A percentile compares a stretch with the other conserved stretches of the same genome.
phyloP scores from a whole-genome alignment of 257 asterid species.

The Solanum pinnatisectum region DNA sequence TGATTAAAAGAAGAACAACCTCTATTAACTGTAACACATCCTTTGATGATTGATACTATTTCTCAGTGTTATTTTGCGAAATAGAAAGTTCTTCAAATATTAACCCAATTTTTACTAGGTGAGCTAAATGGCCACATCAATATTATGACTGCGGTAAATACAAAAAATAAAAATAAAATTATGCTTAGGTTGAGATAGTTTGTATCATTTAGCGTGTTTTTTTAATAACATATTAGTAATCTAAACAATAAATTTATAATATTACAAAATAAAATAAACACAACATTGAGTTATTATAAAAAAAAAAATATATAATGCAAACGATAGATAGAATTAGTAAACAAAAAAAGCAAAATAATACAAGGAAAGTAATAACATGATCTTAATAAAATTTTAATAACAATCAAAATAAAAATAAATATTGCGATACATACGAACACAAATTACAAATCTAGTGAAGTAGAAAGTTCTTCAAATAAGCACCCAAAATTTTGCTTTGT shows the following conservation, averaged over 20 bases:
- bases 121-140: neutral
- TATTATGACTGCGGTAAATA: neutral
- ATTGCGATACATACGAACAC: neutral
- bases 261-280: too few species aligned
- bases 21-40: too few species aligned
- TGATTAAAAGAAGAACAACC: too few species aligned
- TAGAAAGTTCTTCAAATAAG: too few species aligned
- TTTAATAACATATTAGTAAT: too few species aligned
- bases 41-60: neutral
- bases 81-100: neutral
- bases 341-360: too few species aligned
- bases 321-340: neutral
- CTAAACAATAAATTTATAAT: too few species aligned
- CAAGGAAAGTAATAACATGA: neutral
- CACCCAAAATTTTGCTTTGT: too few species aligned
- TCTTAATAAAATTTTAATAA: too few species aligned
- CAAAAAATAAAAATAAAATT: too few species aligned
- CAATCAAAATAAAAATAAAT: too few species aligned
- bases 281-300: neutral
- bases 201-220: neutral
- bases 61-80: neutral
- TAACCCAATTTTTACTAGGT: neutral
- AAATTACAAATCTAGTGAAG: neutral
- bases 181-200: neutral
- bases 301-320: too few species aligned